phyloP scores from a whole-genome alignment of 352 stramenopile genomes.

The Nothophytophthora sp. region DNA sequence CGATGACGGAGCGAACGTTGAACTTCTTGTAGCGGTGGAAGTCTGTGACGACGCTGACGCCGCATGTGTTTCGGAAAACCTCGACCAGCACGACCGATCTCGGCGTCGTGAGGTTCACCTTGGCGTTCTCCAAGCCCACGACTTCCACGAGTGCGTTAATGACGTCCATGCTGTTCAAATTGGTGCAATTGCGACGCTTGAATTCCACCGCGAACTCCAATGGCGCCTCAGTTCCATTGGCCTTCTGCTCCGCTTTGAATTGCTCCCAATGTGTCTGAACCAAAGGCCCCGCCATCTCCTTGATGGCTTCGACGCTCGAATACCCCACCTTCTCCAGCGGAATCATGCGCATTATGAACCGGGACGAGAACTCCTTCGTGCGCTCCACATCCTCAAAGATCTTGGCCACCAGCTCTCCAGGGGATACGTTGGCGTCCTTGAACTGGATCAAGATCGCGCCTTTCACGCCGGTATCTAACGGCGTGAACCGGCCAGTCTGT shows the following conservation, averaged over 20 bases:
- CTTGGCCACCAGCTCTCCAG: slow-evolving; percentile 46
- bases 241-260: slow-evolving; percentile 26
- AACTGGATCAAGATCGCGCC: slow-evolving; percentile 72
- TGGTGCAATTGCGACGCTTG: slow-evolving; percentile 78
- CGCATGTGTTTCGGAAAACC: slow-evolving; percentile 77
- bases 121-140: slow-evolving; percentile 55
- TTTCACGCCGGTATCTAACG: slow-evolving; percentile 75
- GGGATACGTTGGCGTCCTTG: slow-evolving; percentile 49
- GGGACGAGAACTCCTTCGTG: slow-evolving; percentile 70
- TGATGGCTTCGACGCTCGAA: slow-evolving; percentile 62
- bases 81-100: slow-evolving; percentile 68
- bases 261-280: slow-evolving; percentile 48
- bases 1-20: slow-evolving; percentile 76
- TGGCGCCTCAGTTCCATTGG: slow-evolving; percentile 17
- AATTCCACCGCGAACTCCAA: slow-evolving; percentile 67
- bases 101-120: slow-evolving; percentile 74
- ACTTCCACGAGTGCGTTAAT: slow-evolving; percentile 66
- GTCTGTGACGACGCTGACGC: slow-evolving; percentile 70
- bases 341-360: slow-evolving; percentile 77
- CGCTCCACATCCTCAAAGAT: slow-evolving; percentile 66
- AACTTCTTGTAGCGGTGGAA: slow-evolving; percentile 80
- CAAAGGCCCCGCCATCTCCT: slow-evolving; percentile 51
- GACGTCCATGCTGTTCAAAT: slow-evolving; percentile 71
- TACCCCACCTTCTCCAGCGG: slow-evolving; percentile 73
- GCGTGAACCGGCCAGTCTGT: slow-evolving; percentile 67